These are phyloP conservation scores for Ceratobasidium theobromae DNA, from an alignment of 1,284 basidiomycete genomes.

Conservation along the genomic window DNA sequence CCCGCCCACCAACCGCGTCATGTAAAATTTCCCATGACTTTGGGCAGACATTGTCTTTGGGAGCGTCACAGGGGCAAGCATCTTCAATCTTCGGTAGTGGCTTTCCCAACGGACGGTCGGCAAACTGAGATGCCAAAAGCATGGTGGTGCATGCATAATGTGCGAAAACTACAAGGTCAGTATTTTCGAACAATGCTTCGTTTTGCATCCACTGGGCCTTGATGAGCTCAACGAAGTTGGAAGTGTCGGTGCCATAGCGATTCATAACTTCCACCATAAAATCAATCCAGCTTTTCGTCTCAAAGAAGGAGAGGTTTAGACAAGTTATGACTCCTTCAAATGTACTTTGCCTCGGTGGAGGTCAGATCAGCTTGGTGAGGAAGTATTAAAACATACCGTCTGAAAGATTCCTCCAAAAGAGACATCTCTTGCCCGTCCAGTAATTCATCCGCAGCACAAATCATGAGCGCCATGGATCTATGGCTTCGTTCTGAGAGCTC, in stretches of 20 bases:
- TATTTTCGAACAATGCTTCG: not conserved
- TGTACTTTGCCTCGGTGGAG: no score
- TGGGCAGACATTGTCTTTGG: not conserved
- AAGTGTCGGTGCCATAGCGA: no score
- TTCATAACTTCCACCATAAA: no score
- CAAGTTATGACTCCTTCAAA: no score
- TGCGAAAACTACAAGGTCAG: not conserved
- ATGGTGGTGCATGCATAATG: not conserved
- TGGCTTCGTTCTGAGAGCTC: not conserved
- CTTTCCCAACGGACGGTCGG: not conserved
- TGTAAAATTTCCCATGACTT: not conserved
- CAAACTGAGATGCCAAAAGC: not conserved
- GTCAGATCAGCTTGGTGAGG: not conserved
- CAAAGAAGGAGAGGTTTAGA: no score
- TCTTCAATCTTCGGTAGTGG: not conserved
- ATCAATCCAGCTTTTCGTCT: no score
- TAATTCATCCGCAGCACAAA: not conserved
- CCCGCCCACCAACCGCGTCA: not conserved
- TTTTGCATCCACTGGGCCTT: not conserved
- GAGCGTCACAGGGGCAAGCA: not conserved
- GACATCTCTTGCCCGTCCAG: not conserved
- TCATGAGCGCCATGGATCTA: not conserved
- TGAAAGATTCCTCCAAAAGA: not conserved
- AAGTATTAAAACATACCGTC: not conserved
- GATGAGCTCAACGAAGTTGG: not conserved